Percentiles rank a stretch among this genome's conserved stretches.
phyloP scores from a whole-genome alignment of 2,329 filamentous ascomycete genomes.

The Kalaharituber pfeilii region DNA sequence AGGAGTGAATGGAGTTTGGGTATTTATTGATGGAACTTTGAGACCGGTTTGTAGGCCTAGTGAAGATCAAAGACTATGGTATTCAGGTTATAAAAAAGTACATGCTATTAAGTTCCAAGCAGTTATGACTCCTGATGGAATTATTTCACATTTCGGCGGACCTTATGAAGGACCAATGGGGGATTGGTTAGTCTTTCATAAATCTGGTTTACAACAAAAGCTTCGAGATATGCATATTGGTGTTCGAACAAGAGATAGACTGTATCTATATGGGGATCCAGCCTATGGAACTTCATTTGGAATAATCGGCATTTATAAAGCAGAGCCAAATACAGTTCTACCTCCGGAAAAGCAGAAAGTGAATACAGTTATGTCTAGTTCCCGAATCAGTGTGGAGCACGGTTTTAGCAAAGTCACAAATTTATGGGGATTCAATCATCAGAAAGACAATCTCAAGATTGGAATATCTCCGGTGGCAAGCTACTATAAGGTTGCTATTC shows the following conservation, averaged over 20 bases:
- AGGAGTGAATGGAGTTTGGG: too few species aligned
- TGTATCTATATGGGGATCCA: conserved; percentile 4
- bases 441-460: not conserved
- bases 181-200: not conserved
- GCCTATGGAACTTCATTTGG: not conserved
- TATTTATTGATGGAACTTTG: not conserved
- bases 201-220: not conserved
- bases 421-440: not conserved
- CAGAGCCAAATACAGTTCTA: not conserved
- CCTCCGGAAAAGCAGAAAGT: not conserved
- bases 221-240: not conserved
- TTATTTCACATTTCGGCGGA: not conserved
- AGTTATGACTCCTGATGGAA: not conserved
- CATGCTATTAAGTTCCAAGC: conserved; percentile 1
- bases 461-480: not conserved
- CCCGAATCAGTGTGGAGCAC: not conserved
- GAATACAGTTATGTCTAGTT: not conserved
- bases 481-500: not conserved
- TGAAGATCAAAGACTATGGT: not conserved
- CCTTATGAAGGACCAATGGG: not conserved
- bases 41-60: not conserved
- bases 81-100: not conserved
- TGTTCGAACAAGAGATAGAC: not conserved
- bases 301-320: not conserved
- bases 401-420: not conserved